These are phyloP conservation scores for Dysphania ambrosioides DNA, from an alignment of 148 eudicot species.

Conservation along the genomic window DNA sequence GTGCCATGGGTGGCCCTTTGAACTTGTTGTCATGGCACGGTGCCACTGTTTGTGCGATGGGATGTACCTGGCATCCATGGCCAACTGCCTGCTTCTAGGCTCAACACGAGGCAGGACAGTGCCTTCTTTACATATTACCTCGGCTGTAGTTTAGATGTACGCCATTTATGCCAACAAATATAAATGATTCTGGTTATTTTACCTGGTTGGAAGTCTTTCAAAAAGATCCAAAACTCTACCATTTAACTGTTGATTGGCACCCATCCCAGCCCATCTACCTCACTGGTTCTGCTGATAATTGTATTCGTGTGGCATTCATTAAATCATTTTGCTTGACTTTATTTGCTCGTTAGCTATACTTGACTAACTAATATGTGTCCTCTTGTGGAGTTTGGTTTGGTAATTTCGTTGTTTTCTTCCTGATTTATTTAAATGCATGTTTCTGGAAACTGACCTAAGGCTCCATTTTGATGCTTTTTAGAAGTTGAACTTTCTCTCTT, in stretches of 20 bases:
- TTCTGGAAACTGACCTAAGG: no score
- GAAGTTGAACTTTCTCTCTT: no score
- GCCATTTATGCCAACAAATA: not conserved
- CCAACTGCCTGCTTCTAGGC: not conserved
- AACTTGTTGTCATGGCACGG: no score
- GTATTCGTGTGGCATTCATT: slow-evolving; percentile 63
- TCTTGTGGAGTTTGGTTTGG: slow-evolving; percentile 3
- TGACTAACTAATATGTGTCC: no score
- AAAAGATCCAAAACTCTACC: slow-evolving; percentile 39
- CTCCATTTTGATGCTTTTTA: no score
- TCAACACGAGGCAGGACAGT: no score
- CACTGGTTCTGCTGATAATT: slow-evolving; percentile 63
- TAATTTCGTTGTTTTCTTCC: not conserved
- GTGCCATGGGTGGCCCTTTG: not conserved
- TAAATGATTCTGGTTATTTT: not conserved
- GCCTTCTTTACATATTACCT: not conserved
- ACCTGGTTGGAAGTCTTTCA: slow-evolving; percentile 46
- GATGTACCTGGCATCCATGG: not conserved
- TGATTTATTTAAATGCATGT: not conserved
- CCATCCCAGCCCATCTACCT: slow-evolving; percentile 57
- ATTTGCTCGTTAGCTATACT: not conserved
- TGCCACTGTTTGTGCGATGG: not conserved
- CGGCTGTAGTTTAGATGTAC: not conserved
- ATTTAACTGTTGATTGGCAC: slow-evolving; percentile 62
- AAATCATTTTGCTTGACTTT: slow-evolving; percentile 34